These are phyloP conservation scores for Discostella pseudostelligera DNA, from an alignment of 108 stramenopile species.

Conservation along the genomic window DNA sequence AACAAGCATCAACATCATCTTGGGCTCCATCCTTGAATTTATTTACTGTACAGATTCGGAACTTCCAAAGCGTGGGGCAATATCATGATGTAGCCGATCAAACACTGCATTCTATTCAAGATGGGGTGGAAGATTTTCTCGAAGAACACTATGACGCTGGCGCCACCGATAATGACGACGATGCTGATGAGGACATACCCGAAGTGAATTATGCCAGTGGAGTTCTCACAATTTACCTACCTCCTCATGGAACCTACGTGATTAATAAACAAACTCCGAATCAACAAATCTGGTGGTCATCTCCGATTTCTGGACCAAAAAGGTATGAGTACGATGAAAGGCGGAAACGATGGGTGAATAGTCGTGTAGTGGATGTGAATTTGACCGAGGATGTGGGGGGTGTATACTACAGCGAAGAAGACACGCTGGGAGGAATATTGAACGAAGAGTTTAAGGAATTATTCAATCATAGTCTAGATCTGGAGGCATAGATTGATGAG, in stretches of 20 bases:
- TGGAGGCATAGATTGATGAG: slow-evolving; percentile 36
- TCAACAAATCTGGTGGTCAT: slow-evolving; percentile 87
- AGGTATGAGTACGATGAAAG: slow-evolving; percentile 83
- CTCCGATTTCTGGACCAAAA: slow-evolving; percentile 88
- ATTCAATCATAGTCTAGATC: slow-evolving; percentile 49
- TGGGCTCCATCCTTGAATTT: no score
- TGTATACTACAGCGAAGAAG: slow-evolving; percentile 17
- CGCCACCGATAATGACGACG: slow-evolving; percentile 5
- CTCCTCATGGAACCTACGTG: slow-evolving; percentile 89
- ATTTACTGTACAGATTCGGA: slow-evolving; percentile 13
- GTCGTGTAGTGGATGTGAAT: slow-evolving; percentile 51
- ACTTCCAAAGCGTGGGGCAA: slow-evolving; percentile 66
- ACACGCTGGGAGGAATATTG: slow-evolving; percentile 53
- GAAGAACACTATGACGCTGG: slow-evolving; percentile 64
- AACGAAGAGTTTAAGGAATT: slow-evolving; percentile 59
- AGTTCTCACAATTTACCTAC: slow-evolving; percentile 72
- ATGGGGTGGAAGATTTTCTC: slow-evolving; percentile 78
- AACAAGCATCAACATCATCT: not conserved
- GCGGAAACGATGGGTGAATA: slow-evolving; percentile 67
- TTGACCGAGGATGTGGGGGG: not conserved
- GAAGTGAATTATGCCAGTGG: slow-evolving; percentile 74
- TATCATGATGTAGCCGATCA: slow-evolving; percentile 89
- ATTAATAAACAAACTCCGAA: slow-evolving; percentile 98
- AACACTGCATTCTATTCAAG: slow-evolving; percentile 84
- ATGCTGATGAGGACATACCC: slow-evolving; percentile 31